Conservation (phyloP, 371 early-diverging fungal species). For the Mucor piriformis region DNA sequence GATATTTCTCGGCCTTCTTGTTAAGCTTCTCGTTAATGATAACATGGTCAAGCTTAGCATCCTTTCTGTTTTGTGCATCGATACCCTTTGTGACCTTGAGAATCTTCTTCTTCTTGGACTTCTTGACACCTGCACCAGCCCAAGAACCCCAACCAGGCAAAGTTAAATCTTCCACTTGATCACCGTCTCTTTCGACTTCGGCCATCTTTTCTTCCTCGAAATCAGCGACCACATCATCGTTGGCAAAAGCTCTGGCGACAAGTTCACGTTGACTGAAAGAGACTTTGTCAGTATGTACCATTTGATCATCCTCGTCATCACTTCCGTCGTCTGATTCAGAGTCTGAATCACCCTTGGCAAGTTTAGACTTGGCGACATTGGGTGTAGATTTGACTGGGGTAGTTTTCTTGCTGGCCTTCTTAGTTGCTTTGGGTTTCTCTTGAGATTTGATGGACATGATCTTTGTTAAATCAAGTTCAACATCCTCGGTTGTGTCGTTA, state of each 20-base stretch:
- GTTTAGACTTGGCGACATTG: conserved; percentile 17
- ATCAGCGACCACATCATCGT: conserved; percentile 87
- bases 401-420: not conserved
- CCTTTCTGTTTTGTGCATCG: conserved; percentile 71
- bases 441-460: conserved; percentile 10
- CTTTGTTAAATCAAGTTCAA: conserved; percentile 54
- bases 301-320: conserved; percentile 36
- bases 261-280: conserved; percentile 83
- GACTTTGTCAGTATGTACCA: conserved; percentile 56
- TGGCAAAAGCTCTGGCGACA: conserved; percentile 91
- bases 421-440: not conserved
- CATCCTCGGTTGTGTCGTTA: conserved; percentile 51
- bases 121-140: conserved; percentile 78
- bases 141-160: conserved; percentile 97
- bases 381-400: not conserved
- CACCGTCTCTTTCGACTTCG: conserved; percentile 69
- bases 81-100: conserved; percentile 70
- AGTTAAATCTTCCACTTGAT: conserved; percentile 79
- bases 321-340: conserved; percentile 24
- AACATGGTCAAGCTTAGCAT: conserved; percentile 81
- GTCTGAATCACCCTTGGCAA: conserved; percentile 23
- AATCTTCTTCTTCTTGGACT: conserved; percentile 60
- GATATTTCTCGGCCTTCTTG: conserved; percentile 81
- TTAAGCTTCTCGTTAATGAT: conserved; percentile 88
- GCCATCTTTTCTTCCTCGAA: conserved; percentile 86